Conservation (phyloP, 768 basidiomycete species). For the Boletus reticulatus region DNA sequence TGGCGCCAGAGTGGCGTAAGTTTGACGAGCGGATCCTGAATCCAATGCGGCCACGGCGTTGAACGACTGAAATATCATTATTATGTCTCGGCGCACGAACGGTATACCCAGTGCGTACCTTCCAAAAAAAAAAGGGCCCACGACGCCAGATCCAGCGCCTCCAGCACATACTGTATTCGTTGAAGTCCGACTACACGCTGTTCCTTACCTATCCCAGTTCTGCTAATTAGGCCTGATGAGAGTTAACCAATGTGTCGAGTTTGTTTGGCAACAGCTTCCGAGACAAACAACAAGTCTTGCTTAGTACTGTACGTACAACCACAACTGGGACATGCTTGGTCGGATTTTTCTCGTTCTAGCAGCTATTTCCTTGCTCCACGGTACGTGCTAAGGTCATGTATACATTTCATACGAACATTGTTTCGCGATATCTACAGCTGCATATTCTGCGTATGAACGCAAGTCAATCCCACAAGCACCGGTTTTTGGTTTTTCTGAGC, state of each 20-base stretch:
- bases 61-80: too few relatives aligned
- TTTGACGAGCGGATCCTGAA: too few relatives aligned
- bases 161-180: too few relatives aligned
- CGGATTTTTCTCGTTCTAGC: slow-evolving; percentile 47
- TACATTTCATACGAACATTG: background rate
- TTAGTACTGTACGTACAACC: too few relatives aligned
- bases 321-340: slow-evolving; percentile 40
- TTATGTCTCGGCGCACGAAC: background rate
- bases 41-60: too few relatives aligned
- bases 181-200: too few relatives aligned
- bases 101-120: background rate
- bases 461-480: slow-evolving; percentile 33
- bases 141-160: too few relatives aligned
- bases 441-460: slow-evolving; percentile 83
- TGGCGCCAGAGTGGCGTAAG: background rate
- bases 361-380: slow-evolving; percentile 50
- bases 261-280: slow-evolving; percentile 13
- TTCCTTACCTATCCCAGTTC: too few relatives aligned
- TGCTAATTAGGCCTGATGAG: too few relatives aligned
- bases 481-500: background rate
- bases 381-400: slow-evolving; percentile 31
- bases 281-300: slow-evolving; percentile 9
- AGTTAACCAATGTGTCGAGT: too few relatives aligned
- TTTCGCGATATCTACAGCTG: slow-evolving; percentile 43
- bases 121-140: too few relatives aligned